A percentile compares a stretch with the other conserved stretches of the same genome.
Conservation (phyloP, 306 rosid genomes). For the Vachellia collinsii region DNA sequence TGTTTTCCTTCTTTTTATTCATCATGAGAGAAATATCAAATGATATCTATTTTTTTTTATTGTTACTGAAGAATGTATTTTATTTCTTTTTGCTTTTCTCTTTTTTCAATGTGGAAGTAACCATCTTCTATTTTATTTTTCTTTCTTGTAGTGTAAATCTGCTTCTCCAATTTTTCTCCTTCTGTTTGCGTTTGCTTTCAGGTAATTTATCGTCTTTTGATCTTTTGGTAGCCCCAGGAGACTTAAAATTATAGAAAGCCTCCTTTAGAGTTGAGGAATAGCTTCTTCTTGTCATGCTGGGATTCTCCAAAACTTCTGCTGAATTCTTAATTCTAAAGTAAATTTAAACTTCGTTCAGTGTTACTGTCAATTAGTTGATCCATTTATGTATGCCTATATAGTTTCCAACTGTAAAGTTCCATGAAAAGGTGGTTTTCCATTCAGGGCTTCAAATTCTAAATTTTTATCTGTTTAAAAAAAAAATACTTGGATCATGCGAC, state of each 20-base stretch:
- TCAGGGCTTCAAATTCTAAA: not conserved
- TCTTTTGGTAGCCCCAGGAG: not conserved
- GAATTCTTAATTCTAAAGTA: not conserved
- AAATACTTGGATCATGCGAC: not conserved
- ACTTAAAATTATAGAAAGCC: not conserved
- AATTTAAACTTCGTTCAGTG: not conserved
- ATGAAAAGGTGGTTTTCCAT: not conserved
- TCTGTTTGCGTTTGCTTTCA: constrained; percentile 95
- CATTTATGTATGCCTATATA: not conserved
- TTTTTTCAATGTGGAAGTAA: constrained; percentile 18
- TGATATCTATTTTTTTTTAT: constrained; percentile 23
- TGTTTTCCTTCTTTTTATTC: constrained; percentile 34
- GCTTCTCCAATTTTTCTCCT: constrained; percentile 98
- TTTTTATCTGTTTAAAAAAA: not conserved
- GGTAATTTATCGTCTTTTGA: constrained; percentile 56
- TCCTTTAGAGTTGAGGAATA: not conserved
- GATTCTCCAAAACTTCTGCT: not conserved
- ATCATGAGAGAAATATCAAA: constrained; percentile 19
- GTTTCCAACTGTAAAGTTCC: not conserved
- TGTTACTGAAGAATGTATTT: constrained; percentile 15
- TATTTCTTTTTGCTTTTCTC: not conserved
- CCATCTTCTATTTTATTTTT: constrained; percentile 21
- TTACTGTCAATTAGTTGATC: not conserved
- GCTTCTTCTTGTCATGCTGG: constrained; percentile 11
- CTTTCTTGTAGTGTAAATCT: constrained; percentile 88